Base-by-base conservation (phyloP, 2,329 filamentous ascomycete genomes). In the Phaeophleospora eucalypticola region DNA sequence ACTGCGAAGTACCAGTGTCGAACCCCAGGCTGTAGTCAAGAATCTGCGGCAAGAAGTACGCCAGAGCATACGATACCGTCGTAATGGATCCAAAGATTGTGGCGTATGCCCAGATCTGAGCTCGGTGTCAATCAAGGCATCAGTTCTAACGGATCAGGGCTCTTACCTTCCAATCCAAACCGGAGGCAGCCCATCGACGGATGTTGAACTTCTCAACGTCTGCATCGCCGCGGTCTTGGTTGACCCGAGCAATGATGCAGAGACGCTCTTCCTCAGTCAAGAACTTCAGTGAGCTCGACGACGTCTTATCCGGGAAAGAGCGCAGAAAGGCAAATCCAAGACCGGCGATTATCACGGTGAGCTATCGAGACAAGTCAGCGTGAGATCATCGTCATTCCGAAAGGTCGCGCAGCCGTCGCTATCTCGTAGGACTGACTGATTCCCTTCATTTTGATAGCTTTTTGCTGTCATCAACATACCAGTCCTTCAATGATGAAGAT, bases 31-130 rank as follows among this genome's bases (percentile, higher is more conserved):
- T 74, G 9, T 67, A 54, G 4, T 60, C 59, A 7, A 94, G 79
- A 57, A 93, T 86, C 59, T 89, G 79, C 7, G 87, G 87, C 4
- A 91, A 69, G 62, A 90, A 90, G 65, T 86, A 91, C 2, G 85
- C 84, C 6, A 91, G 77, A 0, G 86, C 81, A 63, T 91, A 91
- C 2, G 77, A 77, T 41, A 86, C 77, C 10, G 84, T 85, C 1
- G 86, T 88, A 1, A 79, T 79, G 65, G 79, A 79, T 69, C 72
- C 71, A 63, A 75, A 78, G 40, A 78, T 72, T 60, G 76, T 49
- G 0, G 72, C 75, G 48, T 75, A 78, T 3, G 63, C 69, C 76
- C 76, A 79, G 43, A 78, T 68, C 51, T 78, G 78, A 43, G 69
- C 54, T 50, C 79, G 64, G 46, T 3, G 63, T 72, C 60, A 72